These are phyloP conservation scores for Euclidium syriacum DNA, from an alignment of 345 rosid species.

Conservation along the genomic window DNA sequence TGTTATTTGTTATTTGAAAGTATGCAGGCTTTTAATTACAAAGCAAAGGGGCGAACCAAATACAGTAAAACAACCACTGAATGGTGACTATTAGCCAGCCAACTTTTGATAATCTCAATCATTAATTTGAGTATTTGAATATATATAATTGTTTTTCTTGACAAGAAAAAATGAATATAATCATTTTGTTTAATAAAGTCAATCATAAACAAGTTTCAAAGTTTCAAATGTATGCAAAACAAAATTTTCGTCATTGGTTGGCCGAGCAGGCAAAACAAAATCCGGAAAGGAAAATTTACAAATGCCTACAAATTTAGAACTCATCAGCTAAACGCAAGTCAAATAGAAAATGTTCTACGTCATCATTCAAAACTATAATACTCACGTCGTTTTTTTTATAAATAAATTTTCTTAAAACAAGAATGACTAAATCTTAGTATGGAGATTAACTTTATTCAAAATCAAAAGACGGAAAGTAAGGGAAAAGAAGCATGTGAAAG, in stretches of 20 bases:
- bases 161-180: too few species aligned
- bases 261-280: too few species aligned
- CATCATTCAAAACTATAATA: background rate
- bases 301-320: too few species aligned
- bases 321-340: background rate
- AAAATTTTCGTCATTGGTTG: too few species aligned
- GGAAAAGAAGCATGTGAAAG: slow-evolving; percentile 6
- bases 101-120: too few species aligned
- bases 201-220: too few species aligned
- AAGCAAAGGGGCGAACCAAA: background rate
- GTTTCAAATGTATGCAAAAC: too few species aligned
- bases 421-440: slow-evolving; percentile 12
- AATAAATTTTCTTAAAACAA: background rate
- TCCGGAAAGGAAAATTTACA: too few species aligned
- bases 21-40: background rate
- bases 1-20: background rate
- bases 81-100: background rate
- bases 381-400: background rate
- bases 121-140: too few species aligned
- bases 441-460: slow-evolving; percentile 3
- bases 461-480: slow-evolving; percentile 3
- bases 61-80: background rate
- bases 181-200: too few species aligned
- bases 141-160: too few species aligned
- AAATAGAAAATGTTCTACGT: background rate